A percentile compares a stretch with the other conserved stretches of the same genome.
These are phyloP conservation scores for Ilyonectria destructans DNA, from an alignment of 2,329 filamentous ascomycete species.

Conservation along the genomic window DNA sequence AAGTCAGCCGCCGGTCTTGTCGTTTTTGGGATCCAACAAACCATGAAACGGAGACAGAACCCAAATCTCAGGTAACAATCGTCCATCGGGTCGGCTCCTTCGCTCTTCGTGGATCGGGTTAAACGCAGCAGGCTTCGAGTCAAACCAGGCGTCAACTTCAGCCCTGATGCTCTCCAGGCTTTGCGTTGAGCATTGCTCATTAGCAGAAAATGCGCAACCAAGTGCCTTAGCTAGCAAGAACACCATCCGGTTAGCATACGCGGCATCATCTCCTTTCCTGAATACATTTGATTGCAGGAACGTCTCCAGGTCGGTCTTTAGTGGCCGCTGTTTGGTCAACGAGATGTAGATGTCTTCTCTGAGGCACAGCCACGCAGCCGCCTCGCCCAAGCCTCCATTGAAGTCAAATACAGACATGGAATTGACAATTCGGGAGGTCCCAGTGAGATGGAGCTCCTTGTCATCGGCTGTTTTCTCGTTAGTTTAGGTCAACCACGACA, in stretches of 20 bases:
- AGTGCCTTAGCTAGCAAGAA: conserved; percentile 28
- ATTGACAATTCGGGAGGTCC: conserved; percentile 40
- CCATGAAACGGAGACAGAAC: conserved; percentile 34
- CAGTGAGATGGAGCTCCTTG: conserved; percentile 37
- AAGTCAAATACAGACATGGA: conserved; percentile 42
- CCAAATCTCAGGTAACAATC: conserved; percentile 32
- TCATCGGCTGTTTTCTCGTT: conserved; percentile 31
- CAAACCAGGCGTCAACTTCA: conserved; percentile 30
- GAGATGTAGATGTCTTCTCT: conserved; percentile 41
- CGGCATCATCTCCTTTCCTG: conserved; percentile 30
- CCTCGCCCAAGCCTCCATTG: conserved; percentile 39
- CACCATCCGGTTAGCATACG: conserved; percentile 33
- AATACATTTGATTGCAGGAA: conserved; percentile 39
- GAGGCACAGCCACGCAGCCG: conserved; percentile 39
- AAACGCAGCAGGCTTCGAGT: conserved; percentile 32
- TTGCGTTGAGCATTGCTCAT: conserved; percentile 16
- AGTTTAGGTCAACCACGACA: neutral
- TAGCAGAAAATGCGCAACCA: conserved; percentile 24
- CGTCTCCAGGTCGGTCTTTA: conserved; percentile 34
- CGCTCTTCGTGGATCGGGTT: conserved; percentile 30
- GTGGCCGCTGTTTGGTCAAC: conserved; percentile 33
- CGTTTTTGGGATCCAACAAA: neutral
- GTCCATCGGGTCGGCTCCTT: conserved; percentile 25
- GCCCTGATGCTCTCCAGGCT: conserved; percentile 13
- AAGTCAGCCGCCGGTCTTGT: neutral